Evolutionary conservation across 2,329 filamentous ascomycete species (phyloP).

Genomic region (Monascus ruber): DNA sequence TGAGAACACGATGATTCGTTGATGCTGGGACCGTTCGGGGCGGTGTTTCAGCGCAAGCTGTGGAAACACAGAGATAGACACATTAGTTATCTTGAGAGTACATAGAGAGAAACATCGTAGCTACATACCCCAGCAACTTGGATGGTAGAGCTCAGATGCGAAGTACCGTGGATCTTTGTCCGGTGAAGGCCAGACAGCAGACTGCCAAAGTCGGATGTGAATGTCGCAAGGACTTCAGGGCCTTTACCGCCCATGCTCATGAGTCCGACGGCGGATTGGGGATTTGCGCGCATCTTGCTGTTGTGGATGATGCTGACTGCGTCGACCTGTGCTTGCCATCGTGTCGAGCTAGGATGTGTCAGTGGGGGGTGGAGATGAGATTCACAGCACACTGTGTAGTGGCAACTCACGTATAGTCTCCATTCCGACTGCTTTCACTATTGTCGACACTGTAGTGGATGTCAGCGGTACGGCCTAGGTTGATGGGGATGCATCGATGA

Average conservation of each 20-base stretch:
- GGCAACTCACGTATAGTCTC: conserved; percentile 58
- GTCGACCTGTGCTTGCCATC: conserved; percentile 93
- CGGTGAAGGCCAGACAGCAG: conserved; percentile 84
- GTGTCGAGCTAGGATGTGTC: conserved; percentile 58
- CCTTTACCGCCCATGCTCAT: conserved; percentile 99
- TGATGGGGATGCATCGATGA: conserved; percentile 5
- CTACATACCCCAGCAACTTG: conserved; percentile 79
- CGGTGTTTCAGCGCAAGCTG: conserved; percentile 94
- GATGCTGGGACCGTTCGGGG: conserved; percentile 92
- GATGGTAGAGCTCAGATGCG: conserved; percentile 84
- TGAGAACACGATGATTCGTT: conserved; percentile 93
- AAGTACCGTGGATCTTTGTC: conserved; percentile 83
- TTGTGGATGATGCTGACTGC: conserved; percentile 92
- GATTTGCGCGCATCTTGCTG: conserved; percentile 87
- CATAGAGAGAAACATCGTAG: background rate
- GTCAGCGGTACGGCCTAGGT: conserved; percentile 10
- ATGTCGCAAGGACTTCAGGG: conserved; percentile 92
- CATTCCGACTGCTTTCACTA: conserved; percentile 96
- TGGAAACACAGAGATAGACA: background rate
- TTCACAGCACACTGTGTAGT: background rate
- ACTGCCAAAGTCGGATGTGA: conserved; percentile 93
- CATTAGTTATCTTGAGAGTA: background rate
- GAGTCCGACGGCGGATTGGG: conserved; percentile 90
- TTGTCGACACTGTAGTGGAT: conserved; percentile 64
- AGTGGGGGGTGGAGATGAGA: background rate